Percentiles rank a stretch among this genome's conserved stretches.
Evolutionary conservation across 2,329 filamentous ascomycete genomes (phyloP).

Genomic region (Calonectria naviculata): DNA sequence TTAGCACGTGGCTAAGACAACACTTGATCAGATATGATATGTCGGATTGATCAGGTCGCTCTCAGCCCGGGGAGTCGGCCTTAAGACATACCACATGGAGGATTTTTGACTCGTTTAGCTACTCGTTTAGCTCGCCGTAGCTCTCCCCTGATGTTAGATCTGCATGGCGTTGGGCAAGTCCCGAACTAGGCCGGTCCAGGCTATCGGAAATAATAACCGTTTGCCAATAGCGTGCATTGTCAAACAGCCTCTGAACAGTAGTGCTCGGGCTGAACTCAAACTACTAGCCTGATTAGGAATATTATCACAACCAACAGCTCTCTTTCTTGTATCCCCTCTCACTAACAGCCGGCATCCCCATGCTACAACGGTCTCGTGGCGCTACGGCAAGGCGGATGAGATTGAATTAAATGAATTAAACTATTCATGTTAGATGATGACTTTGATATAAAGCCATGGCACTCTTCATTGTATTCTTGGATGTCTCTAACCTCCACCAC

Average conservation of each 20-base stretch:
- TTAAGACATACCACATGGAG: background rate
- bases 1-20: background rate
- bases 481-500: background rate
- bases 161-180: no score
- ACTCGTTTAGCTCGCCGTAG: background rate
- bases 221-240: no score
- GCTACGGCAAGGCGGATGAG: background rate
- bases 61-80: background rate
- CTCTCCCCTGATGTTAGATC: background rate
- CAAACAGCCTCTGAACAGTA: no score
- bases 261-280: no score
- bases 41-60: background rate
- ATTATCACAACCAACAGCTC: background rate
- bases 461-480: background rate
- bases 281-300: no score
- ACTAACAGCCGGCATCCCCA: background rate
- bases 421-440: background rate
- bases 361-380: background rate
- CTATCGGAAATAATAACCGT: background rate
- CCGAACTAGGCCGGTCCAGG: background rate
- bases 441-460: background rate
- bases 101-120: background rate
- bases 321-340: background rate
- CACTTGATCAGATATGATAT: background rate
- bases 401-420: background rate